A percentile compares a stretch with the other conserved stretches of the same genome.
Conservation (phyloP, 352 stramenopile genomes). For the Phytophthora sp. region DNA sequence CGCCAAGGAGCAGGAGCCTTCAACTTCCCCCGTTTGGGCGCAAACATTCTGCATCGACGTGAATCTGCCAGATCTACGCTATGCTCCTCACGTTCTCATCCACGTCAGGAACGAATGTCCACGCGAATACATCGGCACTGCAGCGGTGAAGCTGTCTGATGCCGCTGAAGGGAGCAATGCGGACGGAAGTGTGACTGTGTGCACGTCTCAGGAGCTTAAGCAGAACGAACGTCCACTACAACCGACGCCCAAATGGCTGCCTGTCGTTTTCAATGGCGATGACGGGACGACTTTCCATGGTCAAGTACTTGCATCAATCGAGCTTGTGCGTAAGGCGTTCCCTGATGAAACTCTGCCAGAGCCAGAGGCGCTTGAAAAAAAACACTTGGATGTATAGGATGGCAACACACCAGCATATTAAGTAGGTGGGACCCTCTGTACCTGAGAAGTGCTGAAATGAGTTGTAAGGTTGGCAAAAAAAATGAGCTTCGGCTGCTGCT, state of each 20-base stretch:
- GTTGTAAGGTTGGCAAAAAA: no score
- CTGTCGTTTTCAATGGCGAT: constrained; percentile 60
- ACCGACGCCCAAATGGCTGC: constrained; percentile 56
- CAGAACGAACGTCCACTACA: constrained; percentile 46
- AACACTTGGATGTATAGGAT: constrained; percentile 27
- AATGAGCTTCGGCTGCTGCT: no score
- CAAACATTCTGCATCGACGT: constrained; percentile 77
- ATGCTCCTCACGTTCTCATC: constrained; percentile 66
- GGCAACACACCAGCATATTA: not conserved
- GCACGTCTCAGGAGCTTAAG: constrained; percentile 60
- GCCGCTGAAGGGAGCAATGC: constrained; percentile 10
- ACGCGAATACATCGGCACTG: constrained; percentile 52
- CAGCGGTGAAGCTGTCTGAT: constrained; percentile 32
- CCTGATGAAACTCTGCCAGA: constrained; percentile 61
- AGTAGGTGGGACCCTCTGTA: constrained; percentile 15
- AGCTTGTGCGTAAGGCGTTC: constrained; percentile 66
- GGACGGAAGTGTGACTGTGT: constrained; percentile 41
- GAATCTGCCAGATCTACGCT: constrained; percentile 60
- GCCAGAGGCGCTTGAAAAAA: constrained; percentile 37
- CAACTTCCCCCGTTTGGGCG: constrained; percentile 49
- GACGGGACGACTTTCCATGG: constrained; percentile 50
- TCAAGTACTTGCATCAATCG: constrained; percentile 59
- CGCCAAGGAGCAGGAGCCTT: constrained; percentile 27
- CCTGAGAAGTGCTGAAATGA: no score
- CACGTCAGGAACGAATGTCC: constrained; percentile 60